Base-by-base conservation (phyloP, 257 asterid species). In the Apocynum venetum region DNA sequence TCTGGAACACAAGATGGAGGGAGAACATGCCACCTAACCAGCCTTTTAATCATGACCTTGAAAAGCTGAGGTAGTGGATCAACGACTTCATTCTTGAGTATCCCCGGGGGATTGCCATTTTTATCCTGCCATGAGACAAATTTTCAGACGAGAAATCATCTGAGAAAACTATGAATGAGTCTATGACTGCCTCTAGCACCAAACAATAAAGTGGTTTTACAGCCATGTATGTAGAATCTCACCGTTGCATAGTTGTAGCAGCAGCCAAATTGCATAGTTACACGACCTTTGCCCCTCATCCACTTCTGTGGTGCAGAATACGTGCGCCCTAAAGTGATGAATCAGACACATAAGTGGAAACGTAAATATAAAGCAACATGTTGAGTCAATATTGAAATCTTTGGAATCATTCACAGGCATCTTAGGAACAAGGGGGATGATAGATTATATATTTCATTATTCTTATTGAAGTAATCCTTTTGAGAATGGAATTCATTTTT, bases 221-320 rank as follows among this genome's bases (percentile, higher is more conserved):
- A 68, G 53, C 38, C 73, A 41, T 1, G 8, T 41, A 38, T 8
- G 14, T 17, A 41, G 47, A 36, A 60, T 68, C 74, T 80, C 68
- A 84, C 88, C 41, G 44, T 43, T 43, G 85, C 78, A 67, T 87
- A 82, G 70, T 82, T 84, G 81, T 84, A 84, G 71, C 90, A 82
- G 78, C 90, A 87, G 59, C 90, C 90, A 67, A 87, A 87, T 69
- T 87, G 90, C 20, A 87, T 73, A 14, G 90, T 84, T 31, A 82
- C 85, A 20, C 85, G 87, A 8, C 90, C 90, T 77, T 84, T 87
- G 64, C 90, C 90, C 61, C 59, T 82, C 85, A 84, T 84, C 88
- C 90, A 84, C 75, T 84, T 87, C 52, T 76, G 70, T 15, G 87
- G 88, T 71, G 85, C 87, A 67, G 88, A 56, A 57, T 76, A 87